A percentile compares a stretch with the other conserved stretches of the same genome.
Conservation (phyloP, 371 early-diverging fungal species). For the Mycotypha africana region DNA sequence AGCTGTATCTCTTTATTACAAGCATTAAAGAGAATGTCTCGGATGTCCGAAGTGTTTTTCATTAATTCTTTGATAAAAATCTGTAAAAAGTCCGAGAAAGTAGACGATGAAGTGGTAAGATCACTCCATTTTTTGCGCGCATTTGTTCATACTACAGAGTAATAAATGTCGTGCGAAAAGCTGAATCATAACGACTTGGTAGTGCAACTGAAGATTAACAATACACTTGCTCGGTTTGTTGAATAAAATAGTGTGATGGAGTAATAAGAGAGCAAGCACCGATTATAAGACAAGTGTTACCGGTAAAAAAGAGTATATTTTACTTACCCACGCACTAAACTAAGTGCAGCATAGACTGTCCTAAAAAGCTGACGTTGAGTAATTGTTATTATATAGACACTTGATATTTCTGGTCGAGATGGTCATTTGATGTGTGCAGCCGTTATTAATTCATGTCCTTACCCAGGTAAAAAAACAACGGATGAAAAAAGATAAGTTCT, state of each 20-base stretch:
- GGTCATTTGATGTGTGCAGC: slow-evolving; percentile 43
- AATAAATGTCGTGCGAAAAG: not conserved
- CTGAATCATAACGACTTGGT: no score
- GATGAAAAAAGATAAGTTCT: no score
- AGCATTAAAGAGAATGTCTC: slow-evolving; percentile 10
- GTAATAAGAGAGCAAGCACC: slow-evolving; percentile 45
- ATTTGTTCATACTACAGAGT: not conserved
- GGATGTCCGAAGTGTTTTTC: slow-evolving; percentile 19
- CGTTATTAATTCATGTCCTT: slow-evolving; percentile 37
- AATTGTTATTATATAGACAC: no score
- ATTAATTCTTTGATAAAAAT: slow-evolving; percentile 21
- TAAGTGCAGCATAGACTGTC: no score
- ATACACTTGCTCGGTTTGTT: not conserved
- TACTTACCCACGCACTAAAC: no score
- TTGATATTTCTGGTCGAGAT: slow-evolving; percentile 40
- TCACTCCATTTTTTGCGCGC: not conserved
- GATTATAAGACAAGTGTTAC: slow-evolving; percentile 32
- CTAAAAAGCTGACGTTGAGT: no score
- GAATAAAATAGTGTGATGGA: slow-evolving; percentile 33
- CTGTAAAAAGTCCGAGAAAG: slow-evolving; percentile 27
- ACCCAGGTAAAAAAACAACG: slow-evolving; percentile 25
- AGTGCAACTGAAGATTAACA: no score
- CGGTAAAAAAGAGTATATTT: slow-evolving; percentile 11
- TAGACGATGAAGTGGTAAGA: slow-evolving; percentile 37
- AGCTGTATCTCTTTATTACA: slow-evolving; percentile 16